Conservation (phyloP, 495 filamentous ascomycete genomes). For the Venustampulla echinocandica region DNA sequence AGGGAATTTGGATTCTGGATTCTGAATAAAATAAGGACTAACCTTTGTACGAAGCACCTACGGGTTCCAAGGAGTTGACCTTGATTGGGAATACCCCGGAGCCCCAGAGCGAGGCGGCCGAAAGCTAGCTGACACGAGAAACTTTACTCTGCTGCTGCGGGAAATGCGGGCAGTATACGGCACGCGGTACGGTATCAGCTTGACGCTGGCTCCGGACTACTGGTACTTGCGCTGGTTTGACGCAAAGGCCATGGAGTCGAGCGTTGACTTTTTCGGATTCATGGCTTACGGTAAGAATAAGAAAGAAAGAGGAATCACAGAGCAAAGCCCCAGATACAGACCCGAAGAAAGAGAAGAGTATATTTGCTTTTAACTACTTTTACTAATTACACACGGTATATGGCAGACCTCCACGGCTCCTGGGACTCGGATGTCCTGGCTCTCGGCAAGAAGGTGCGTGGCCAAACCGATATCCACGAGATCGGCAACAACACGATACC, state of each 20-base stretch:
- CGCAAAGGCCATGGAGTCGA: constrained; percentile 28
- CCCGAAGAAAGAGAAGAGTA: too few species aligned
- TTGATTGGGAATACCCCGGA: constrained; percentile 46
- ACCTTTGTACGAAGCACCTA: too few species aligned
- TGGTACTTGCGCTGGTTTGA: constrained; percentile 40
- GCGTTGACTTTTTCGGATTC: constrained; percentile 42
- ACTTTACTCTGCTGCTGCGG: constrained; percentile 34
- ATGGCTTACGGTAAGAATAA: constrained; percentile 38
- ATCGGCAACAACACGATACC: constrained; percentile 27
- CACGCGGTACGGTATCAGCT: constrained; percentile 28
- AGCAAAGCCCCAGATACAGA: neutral
- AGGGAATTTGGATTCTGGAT: too few species aligned
- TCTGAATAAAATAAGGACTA: too few species aligned
- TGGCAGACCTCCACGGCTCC: constrained; percentile 12
- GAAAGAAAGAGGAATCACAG: too few species aligned
- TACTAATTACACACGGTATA: too few species aligned
- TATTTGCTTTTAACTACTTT: too few species aligned
- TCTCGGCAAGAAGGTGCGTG: constrained; percentile 1
- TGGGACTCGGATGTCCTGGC: constrained; percentile 5
- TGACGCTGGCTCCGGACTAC: constrained; percentile 27
- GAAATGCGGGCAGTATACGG: constrained; percentile 34
- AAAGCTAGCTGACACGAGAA: constrained; percentile 27
- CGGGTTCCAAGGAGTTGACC: constrained; percentile 44
- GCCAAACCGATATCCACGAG: constrained; percentile 33
- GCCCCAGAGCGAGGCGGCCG: constrained; percentile 37